Evolutionary conservation across 2,329 filamentous ascomycete genomes (phyloP), one percentile per base, ranked within the genome.

Genomic region (Herpotrichia juniperi): DNA sequence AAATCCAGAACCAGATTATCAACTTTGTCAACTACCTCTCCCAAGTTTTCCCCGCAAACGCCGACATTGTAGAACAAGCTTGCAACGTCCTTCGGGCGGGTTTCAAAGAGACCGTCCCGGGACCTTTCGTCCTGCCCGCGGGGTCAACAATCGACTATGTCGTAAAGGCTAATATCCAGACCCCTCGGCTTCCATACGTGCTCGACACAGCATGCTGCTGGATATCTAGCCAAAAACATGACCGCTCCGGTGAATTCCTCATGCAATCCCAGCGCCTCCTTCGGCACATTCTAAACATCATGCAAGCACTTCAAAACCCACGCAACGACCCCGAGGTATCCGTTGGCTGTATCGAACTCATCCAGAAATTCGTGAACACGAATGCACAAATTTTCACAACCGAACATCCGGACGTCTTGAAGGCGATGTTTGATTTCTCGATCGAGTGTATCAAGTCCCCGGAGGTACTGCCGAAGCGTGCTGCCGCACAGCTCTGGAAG

Each of bases 101-200:
- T 0, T 93, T 93, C 64, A 87, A 87, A 1, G 91, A 96, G 70
- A 82, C 80, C 0, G 83, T 86, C 22, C 84, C 88, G 2, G 90
- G 90, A 0, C 88, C 90, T 1, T 93, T 94, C 62, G 89, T 93
- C 8, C 85, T 96, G 54, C 82, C 87, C 2, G 80, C 88, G 0
- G 76, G 81, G 0, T 79, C 85, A 57, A 84, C 90, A n/a, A 83
- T 86, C 10, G 79, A 85, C 35, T 88, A 89, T 67, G 79, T 94
- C 42, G 78, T 82, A 3, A 82, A 81, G 46, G 82, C 86, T 19
- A 78, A 74, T 1, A 74, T 82, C 31, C 75, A 82, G n/a, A 88
- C 83, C 9, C 87, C 87, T 11, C 81, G 88, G 40, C 78, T 91
- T 31, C 88, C 88, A 2, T 79, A 83, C 3, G 79, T 93, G 9